Conservation (phyloP, 495 filamentous ascomycete species). For the Jackrogersella minutella region DNA sequence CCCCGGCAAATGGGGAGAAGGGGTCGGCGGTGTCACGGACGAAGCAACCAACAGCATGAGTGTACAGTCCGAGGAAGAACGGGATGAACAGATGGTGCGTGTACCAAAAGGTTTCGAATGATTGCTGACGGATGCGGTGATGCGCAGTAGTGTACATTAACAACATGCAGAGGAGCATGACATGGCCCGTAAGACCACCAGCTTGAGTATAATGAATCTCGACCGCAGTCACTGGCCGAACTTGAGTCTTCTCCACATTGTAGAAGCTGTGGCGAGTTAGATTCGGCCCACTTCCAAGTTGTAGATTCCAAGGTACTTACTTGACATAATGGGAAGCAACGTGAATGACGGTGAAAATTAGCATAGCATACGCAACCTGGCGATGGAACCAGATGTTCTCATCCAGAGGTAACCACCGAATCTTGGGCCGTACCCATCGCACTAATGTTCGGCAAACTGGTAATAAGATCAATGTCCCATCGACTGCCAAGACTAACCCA, state of each 20-base stretch:
- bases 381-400: constrained; percentile 97
- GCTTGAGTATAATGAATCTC: constrained; percentile 91
- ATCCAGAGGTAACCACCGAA: constrained; percentile 88
- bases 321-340: constrained; percentile 90
- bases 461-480: constrained; percentile 85
- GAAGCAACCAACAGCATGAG: constrained; percentile 95
- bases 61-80: constrained; percentile 92
- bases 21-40: constrained; percentile 77
- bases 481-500: constrained; percentile 80
- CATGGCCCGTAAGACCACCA: constrained; percentile 93
- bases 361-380: constrained; percentile 88
- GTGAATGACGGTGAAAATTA: constrained; percentile 84
- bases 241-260: constrained; percentile 87
- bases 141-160: constrained; percentile 98
- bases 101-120: constrained; percentile 99
- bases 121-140: constrained; percentile 91
- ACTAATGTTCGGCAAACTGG: constrained; percentile 95
- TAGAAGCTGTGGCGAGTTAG: constrained; percentile 75
- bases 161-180: constrained; percentile 99
- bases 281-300: neutral
- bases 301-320: constrained; percentile 60
- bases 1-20: constrained; percentile 83
- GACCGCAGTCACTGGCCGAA: constrained; percentile 82
- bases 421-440: constrained; percentile 82
- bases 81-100: constrained; percentile 97